phyloP scores from a whole-genome alignment of 164 flowering plant genomes.

The Vitis amurensis region DNA sequence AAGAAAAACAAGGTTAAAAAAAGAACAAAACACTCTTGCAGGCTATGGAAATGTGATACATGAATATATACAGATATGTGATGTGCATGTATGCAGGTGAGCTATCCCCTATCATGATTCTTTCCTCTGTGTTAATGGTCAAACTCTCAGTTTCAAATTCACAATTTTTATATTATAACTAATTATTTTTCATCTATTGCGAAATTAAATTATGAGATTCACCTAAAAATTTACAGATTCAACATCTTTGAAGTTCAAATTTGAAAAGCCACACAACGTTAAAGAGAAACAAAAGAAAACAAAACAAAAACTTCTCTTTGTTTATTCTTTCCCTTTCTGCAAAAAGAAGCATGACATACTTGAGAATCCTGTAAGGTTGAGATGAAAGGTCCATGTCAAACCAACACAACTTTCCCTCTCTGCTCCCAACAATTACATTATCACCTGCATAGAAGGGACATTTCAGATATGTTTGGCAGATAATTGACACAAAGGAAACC shows the following conservation, averaged over 20 bases:
- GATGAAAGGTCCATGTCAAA: constrained; percentile 99
- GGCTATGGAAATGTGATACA: not conserved
- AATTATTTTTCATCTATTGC: not conserved
- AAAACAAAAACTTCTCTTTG: no score
- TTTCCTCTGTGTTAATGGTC: no score
- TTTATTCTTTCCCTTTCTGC: not conserved
- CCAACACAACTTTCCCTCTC: constrained; percentile 96
- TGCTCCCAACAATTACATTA: constrained; percentile 93
- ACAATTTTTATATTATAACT: no score
- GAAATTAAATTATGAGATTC: not conserved
- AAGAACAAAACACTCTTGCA: not conserved
- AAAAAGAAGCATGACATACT: constrained; percentile 41
- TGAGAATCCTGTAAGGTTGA: constrained; percentile 69
- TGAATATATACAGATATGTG: not conserved
- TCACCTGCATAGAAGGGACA: constrained; percentile 64
- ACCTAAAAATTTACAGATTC: not conserved
- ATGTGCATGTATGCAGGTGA: no score
- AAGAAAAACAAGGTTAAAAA: not conserved
- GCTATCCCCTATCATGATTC: no score
- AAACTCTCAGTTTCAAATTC: no score
- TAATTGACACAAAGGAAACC: not conserved
- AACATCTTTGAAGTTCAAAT: not conserved
- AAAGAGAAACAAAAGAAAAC: no score
- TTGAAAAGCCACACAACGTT: not conserved
- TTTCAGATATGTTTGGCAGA: not conserved